Percentiles rank a stretch among this genome's conserved stretches.
Conservation (phyloP, 2,329 filamentous ascomycete genomes). For the Scleromitrula shiraiana region DNA sequence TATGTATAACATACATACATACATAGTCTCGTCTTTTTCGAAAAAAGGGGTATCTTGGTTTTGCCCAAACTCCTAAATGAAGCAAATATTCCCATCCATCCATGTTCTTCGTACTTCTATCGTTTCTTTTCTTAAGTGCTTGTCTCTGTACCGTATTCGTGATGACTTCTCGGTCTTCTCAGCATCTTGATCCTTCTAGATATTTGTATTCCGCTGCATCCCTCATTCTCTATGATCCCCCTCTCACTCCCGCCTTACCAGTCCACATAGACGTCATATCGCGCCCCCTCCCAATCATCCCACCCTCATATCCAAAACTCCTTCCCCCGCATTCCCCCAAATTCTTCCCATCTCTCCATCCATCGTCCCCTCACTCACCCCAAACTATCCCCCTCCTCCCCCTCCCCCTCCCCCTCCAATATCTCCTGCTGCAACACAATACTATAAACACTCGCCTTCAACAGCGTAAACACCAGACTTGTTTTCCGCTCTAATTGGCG, state of each 20-base stretch:
- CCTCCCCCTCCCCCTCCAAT: constrained; percentile 28
- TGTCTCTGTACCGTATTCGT: background rate
- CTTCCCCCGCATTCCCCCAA: background rate
- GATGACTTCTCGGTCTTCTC: no score
- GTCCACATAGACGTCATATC: background rate
- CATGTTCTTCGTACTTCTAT: background rate
- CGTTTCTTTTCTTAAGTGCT: no score
- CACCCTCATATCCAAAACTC: no score
- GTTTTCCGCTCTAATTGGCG: constrained; percentile 89
- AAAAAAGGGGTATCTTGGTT: background rate
- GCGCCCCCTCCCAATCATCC: background rate
- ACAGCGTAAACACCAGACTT: constrained; percentile 83
- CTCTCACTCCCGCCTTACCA: background rate
- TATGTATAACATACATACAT: background rate
- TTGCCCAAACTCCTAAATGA: background rate
- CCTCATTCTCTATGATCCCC: no score
- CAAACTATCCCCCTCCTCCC: background rate
- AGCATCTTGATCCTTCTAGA: no score
- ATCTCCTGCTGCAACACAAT: constrained; percentile 98
- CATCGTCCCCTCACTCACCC: background rate
- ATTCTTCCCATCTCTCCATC: background rate
- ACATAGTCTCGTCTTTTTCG: no score
- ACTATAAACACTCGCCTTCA: constrained; percentile 97
- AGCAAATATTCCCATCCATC: background rate
- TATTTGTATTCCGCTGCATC: no score